Base-by-base conservation (phyloP, 140 eudicot species). In the Cichorium intybus region DNA sequence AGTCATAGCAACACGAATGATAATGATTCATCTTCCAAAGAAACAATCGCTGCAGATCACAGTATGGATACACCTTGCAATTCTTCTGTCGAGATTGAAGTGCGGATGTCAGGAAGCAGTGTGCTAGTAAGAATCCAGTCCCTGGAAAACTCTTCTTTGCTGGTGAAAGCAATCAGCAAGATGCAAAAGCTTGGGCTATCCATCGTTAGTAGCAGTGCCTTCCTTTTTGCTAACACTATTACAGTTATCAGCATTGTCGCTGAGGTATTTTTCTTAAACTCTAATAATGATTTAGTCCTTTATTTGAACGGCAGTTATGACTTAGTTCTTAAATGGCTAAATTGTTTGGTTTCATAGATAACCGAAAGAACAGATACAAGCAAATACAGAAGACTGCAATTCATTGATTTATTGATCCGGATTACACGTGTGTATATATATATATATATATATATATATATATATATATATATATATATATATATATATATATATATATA, bases 131-230 rank as follows among this genome's bases (percentile, higher is more conserved):
- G 46, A 73, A 56, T 73, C 12, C 23, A 64, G 16, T 56, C 54
- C 15, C 60, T 12, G 15, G 46, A 47, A 16, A 43, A 17, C 20
- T 23, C 66, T 23, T 73, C 45, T 18, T 35, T 56, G 50, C 26
- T 81, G 2, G 69, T n/a, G 7, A 79, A 78, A 27, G 69, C 72
- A 2, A 31, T 88, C 3, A 60, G 59, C 55, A 61, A 57, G 61
- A 66, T 88, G 26, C 82, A 85, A 72, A 75, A 71, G 24, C 80
- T 79, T 65, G 64, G 85, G 23, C 58, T 88, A 33, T 45, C 67
- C 11, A 16, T 88, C 16, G 48, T 64, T 55, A 85, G 72, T 24
- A 75, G 79, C 34, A 82, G 75, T 14, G 14, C 52, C 26, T 72
- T 56, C 47, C 75, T 61, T n/a, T 67, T 62, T 56, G 79, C 64